Percentiles rank a stretch among this genome's conserved stretches.
phyloP scores from a whole-genome alignment of 2,329 filamentous ascomycete genomes.

The Colletotrichum aenigma region DNA sequence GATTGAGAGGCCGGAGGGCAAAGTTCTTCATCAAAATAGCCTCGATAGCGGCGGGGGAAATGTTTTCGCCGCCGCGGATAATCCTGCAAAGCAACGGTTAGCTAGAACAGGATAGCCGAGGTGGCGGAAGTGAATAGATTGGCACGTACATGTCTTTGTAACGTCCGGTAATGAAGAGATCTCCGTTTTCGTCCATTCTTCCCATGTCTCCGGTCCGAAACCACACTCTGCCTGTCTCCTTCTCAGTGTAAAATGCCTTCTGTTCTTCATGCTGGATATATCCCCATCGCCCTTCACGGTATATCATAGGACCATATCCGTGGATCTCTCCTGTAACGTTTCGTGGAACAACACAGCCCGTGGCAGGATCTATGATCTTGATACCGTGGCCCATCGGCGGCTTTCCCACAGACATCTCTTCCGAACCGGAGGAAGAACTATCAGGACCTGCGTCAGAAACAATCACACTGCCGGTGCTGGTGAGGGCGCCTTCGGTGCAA shows the following conservation, averaged over 20 bases:
- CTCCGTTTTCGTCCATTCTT: neutral
- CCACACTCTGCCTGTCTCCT: neutral
- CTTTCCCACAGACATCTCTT: neutral
- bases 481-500: neutral
- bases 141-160: neutral
- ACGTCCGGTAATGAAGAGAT: neutral
- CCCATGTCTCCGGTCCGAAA: neutral
- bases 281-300: neutral
- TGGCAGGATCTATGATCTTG: neutral
- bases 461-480: neutral
- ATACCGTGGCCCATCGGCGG: neutral
- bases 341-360: neutral
- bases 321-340: neutral
- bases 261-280: neutral
- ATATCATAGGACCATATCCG: neutral
- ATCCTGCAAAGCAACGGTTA: neutral
- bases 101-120: too few species aligned
- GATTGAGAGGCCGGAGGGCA: fast-evolving
- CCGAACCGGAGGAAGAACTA: neutral
- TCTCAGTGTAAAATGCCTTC: neutral
- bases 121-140: too few species aligned
- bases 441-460: neutral
- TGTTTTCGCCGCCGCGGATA: neutral
- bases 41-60: neutral
- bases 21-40: neutral